Evolutionary conservation across 1,284 basidiomycete genomes (phyloP), one percentile per base, ranked within the genome.

Genomic region (Ceratobasidium sp.): DNA sequence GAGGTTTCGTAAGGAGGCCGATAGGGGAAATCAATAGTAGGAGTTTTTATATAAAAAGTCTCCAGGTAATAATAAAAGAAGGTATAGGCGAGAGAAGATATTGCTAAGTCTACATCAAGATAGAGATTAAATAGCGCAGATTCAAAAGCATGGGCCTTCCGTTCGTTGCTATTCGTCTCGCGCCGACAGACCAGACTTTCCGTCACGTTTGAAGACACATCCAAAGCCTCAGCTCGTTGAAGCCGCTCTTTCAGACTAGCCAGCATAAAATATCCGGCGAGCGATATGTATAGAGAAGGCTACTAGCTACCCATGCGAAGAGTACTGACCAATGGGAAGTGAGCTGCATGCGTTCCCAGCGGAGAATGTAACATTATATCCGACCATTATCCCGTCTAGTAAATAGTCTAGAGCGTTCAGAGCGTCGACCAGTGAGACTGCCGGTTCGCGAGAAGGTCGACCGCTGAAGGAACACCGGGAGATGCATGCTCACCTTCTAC

Each of bases 181-280:
- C 27, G 14, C 62, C 24, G 24, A 53, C 36, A 27, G 29, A 3
- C 47, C 15, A 24, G 11, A 36, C n/a, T n/a, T 15, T 9, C 11
- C 44, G 29, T 72, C 45, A 72, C 22, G 45, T 17, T 31, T 72
- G 14, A 36, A 72, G 69, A 51, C 69, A 72, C 50, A 72, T 72
- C 19, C 51, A 56, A 72, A 60, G 56, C 44, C 36, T 11, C 36
- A 41, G 36, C 11, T 41, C 6, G 11, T 5, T 41, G 36, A 19
- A 33, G 41, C 4, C 17, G 15, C 17, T 17, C 11, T 19, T 36
- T 7, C 36, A 60, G n/a, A 29, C 27, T 17, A 31, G 44, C 17
- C 56, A 41, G 54, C 27, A 50, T 19, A 45, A 51, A 72, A 72
- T 62, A 72, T 50, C 54, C 57, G 69, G 51, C 69, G 17, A 31